Base-by-base conservation (phyloP, 306 rosid genomes). In the Hippophae tibetana region DNA sequence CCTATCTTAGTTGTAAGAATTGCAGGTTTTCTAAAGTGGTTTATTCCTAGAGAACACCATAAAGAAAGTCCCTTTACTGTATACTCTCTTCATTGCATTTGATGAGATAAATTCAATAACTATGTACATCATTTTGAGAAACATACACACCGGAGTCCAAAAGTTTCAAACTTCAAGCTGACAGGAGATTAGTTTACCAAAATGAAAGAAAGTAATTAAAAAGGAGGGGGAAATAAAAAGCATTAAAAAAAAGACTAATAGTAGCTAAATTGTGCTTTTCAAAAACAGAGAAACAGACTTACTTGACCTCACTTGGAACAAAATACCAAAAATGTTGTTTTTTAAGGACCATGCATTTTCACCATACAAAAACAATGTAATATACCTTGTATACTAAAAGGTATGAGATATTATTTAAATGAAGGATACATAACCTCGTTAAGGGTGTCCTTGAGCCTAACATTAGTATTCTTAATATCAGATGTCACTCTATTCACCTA, bases 241-340 rank as follows among this genome's bases (percentile, higher is more conserved):
- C 38, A 2, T 7, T 5, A 47, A 47, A 47, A 47, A 45, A 46
- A 5, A 12, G 8, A 12, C 10, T 9, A 47, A 8, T 3, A 9
- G 50, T 13, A 42, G 27, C 13, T 27, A 44, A 6, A 25, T 13
- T 5, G 43, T 13, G 54, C 69, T 38, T 60, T 23, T 52, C 23
- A 47, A 51, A 57, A 41, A 58, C 44, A 14, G 56, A 23, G 50
- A 40, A 13, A 44, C 56, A 57, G 47, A 58, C 78, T 79, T 78
- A 73, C 83, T 80, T n/a, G 94, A 82, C 73, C 96, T 85, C 84
- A 92, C 50, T 95, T 92, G 81, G 27, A 62, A 69, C 13, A 60
- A 18, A 18, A 69, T 59, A 57, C 73, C 58, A 72, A 76, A 68
- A 43, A 56, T 42, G 25, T 1, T 13, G 8, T 13, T 59, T 70